Percentiles rank a stretch among this genome's conserved stretches.
phyloP scores from a whole-genome alignment of 2,329 filamentous ascomycete species.

The Aphanoascus verrucosus region DNA sequence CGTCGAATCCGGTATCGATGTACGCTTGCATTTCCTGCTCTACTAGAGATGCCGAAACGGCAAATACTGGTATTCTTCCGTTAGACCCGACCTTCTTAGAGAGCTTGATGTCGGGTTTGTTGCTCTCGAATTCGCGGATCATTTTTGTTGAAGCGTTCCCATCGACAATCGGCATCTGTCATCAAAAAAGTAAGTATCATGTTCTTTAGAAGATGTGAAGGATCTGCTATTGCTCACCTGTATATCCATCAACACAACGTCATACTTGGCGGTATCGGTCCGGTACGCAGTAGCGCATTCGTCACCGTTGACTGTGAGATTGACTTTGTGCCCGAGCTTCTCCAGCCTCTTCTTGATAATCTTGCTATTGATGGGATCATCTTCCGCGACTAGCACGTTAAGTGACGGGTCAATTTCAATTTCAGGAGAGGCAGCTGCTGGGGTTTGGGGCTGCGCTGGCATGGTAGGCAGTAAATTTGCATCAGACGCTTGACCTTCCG shows the following conservation, averaged over 20 bases:
- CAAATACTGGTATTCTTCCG: slow-evolving; percentile 6
- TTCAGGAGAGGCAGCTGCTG: background rate
- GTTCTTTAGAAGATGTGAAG: background rate
- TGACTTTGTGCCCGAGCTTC: background rate
- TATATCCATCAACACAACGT: slow-evolving; percentile 7
- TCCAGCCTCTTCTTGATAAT: slow-evolving; percentile 5
- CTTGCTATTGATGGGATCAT: slow-evolving; percentile 7
- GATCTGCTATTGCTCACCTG: background rate
- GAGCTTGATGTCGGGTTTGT: background rate
- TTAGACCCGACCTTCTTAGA: background rate
- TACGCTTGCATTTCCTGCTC: slow-evolving; percentile 2
- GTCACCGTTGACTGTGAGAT: slow-evolving; percentile 5
- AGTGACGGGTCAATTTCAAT: background rate
- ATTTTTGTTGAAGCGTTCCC: background rate
- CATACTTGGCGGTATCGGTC: background rate
- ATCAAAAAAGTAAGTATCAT: background rate
- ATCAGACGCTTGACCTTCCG: background rate
- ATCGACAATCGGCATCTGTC: slow-evolving; percentile 6
- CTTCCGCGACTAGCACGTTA: slow-evolving; percentile 3
- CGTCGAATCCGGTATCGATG: slow-evolving; percentile 7
- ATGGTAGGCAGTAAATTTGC: background rate
- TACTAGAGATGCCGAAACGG: slow-evolving; percentile 4
- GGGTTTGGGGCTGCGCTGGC: background rate
- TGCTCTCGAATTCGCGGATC: slow-evolving; percentile 2
- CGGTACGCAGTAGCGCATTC: background rate